Conservation (phyloP, 768 basidiomycete species). For the Boletus patriciae region DNA sequence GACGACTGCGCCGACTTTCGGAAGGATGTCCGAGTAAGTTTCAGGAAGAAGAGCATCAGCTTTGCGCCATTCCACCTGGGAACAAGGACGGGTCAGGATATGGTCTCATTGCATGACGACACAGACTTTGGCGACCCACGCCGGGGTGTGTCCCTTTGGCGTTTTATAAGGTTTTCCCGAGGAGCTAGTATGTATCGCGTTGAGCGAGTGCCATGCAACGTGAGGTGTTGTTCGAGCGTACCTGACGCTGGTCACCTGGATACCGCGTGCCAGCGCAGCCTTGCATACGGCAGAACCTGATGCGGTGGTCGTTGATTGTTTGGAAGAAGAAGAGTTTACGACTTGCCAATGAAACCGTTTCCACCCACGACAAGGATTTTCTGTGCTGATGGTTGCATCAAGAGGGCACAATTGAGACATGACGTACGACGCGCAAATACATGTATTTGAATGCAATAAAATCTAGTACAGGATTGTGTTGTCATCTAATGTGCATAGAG, state of each 20-base stretch:
- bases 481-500: not conserved
- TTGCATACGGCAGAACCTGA: constrained; percentile 92
- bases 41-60: constrained; percentile 81
- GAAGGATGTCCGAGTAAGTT: constrained; percentile 68
- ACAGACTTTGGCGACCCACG: constrained; percentile 77
- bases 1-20: constrained; percentile 73
- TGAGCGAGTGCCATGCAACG: not conserved
- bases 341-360: constrained; percentile 91
- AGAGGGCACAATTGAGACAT: not conserved
- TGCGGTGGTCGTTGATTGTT: constrained; percentile 1
- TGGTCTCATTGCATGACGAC: constrained; percentile 3
- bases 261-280: constrained; percentile 79
- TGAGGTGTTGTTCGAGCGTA: constrained; percentile 26
- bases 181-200: constrained; percentile 51
- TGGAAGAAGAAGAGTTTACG: not conserved
- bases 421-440: not conserved
- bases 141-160: constrained; percentile 85
- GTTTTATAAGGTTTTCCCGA: constrained; percentile 85
- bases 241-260: constrained; percentile 91
- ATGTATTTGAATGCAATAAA: not conserved
- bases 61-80: constrained; percentile 82
- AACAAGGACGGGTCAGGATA: constrained; percentile 7
- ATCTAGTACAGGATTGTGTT: not conserved
- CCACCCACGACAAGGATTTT: constrained; percentile 95
- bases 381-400: constrained; percentile 37